Conservation (phyloP, 2,329 filamentous ascomycete genomes). For the Keithomyces neogunnii region DNA sequence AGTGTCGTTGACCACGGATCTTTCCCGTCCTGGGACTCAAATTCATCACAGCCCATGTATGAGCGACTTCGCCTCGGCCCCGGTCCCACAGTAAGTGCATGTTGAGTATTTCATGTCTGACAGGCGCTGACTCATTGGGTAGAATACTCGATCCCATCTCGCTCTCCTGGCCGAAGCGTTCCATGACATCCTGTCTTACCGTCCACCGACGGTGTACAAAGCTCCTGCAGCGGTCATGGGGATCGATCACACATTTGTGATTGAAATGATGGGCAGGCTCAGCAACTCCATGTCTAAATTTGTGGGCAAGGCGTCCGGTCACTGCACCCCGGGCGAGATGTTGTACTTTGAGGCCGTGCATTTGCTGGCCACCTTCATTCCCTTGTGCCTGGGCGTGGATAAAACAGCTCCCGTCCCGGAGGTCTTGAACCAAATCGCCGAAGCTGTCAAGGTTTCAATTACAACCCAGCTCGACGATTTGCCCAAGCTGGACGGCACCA, state of each 20-base stretch:
- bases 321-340: conserved; percentile 33
- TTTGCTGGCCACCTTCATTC: conserved; percentile 28
- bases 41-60: conserved; percentile 28
- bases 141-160: conserved; percentile 43
- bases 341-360: conserved; percentile 35
- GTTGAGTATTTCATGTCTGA: neutral
- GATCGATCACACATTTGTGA: conserved; percentile 35
- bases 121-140: neutral
- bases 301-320: conserved; percentile 19
- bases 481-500: conserved; percentile 4
- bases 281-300: conserved; percentile 33
- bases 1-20: conserved; percentile 44
- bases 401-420: conserved; percentile 15
- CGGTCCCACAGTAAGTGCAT: conserved; percentile 35
- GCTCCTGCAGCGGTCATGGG: conserved; percentile 27
- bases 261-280: conserved; percentile 33
- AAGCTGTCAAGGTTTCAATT: conserved; percentile 17
- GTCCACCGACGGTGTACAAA: conserved; percentile 42
- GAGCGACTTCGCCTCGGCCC: conserved; percentile 42
- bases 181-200: conserved; percentile 39
- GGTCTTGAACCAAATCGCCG: conserved; percentile 17
- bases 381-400: conserved; percentile 17
- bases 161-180: conserved; percentile 41
- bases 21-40: conserved; percentile 38
- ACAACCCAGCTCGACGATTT: conserved; percentile 16